Conservation (phyloP, 2,329 filamentous ascomycete species). For the Pyricularia sp. region DNA sequence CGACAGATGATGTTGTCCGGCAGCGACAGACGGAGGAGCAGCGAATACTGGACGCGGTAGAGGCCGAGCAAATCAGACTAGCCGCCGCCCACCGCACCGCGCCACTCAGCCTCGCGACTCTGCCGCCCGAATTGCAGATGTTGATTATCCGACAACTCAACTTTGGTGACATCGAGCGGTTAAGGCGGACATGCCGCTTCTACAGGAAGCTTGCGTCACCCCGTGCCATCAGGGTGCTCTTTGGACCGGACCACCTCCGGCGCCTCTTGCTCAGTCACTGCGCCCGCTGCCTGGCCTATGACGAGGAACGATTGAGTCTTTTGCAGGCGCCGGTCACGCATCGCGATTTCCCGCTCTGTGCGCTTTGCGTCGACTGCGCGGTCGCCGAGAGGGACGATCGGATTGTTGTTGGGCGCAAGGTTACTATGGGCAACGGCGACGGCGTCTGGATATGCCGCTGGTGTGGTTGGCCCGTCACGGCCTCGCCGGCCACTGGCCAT, state of each 20-base stretch:
- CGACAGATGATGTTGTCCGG: background rate
- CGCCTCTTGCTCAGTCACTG: conserved; percentile 28
- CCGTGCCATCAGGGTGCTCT: conserved; percentile 23
- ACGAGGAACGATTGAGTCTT: conserved; percentile 20
- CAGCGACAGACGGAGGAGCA: background rate
- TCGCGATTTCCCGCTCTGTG: conserved; percentile 26
- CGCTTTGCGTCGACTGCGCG: conserved; percentile 29
- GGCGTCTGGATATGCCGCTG: conserved; percentile 31
- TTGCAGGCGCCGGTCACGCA: conserved; percentile 21
- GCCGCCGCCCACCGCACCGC: background rate
- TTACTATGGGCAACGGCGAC: conserved; percentile 24
- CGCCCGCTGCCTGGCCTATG: conserved; percentile 26
- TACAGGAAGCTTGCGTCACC: conserved; percentile 25
- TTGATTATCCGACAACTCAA: conserved; percentile 28
- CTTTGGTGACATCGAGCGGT: conserved; percentile 31
- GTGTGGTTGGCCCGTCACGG: conserved; percentile 30
- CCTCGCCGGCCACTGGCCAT: conserved; percentile 20
- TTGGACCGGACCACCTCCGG: conserved; percentile 20
- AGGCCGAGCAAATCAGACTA: background rate
- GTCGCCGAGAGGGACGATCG: conserved; percentile 22
- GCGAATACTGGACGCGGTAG: background rate
- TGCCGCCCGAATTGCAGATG: conserved; percentile 32
- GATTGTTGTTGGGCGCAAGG: conserved; percentile 25
- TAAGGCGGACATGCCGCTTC: conserved; percentile 29
- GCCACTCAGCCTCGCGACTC: conserved; percentile 18